Evolutionary conservation across 352 stramenopile species (phyloP), one percentile per base, ranked within the genome.

Genomic region (Pythium phragmitis): DNA sequence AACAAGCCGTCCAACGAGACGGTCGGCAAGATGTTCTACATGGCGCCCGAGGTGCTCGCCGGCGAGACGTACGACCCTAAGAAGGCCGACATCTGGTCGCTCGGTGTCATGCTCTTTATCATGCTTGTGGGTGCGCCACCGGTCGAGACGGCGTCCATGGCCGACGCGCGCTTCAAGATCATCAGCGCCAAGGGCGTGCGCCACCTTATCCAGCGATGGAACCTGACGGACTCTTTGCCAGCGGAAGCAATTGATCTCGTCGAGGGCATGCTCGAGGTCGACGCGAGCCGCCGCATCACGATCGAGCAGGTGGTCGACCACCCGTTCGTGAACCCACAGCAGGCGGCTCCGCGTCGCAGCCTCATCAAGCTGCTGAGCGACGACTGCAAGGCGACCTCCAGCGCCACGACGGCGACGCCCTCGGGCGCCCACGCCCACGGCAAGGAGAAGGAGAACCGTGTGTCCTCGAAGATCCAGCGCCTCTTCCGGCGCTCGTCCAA

Each of bases 21-120:
- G 6, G 87, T 92, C 41, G 87, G 87, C 45, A 95, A 95, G 70
- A 76, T 89, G 30, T 92, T 91, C 61, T 94, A 94, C 74, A 94
- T 94, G 82, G 84, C 83, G 2, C 86, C 86, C 2, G 86, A 94
- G 66, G 82, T 92, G 26, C 73, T 91, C n/a, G 79, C 76, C 0
- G 78, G 77, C 21, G 55, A 63, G 46, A 57, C 55, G 17, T 94
- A 92, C 65, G 75, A 89, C 70, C 79, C 86, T 13, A 80, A 75
- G n/a, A 89, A 87, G 63, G 83, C 83, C 17, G 86, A 94, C 61
- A 76, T 94, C 43, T 94, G 86, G 86, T 94, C 86, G 56, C 78
- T 94, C 34, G 86, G 86, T 57, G 80, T 94, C 36, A 91, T 94
- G 79, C 66, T 94, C 9, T 94, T 94, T 62, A 88, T 92, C 68